These are phyloP conservation scores for Diversispora epigaea DNA, from an alignment of 192 early-diverging fungal genomes.

Conservation along the genomic window DNA sequence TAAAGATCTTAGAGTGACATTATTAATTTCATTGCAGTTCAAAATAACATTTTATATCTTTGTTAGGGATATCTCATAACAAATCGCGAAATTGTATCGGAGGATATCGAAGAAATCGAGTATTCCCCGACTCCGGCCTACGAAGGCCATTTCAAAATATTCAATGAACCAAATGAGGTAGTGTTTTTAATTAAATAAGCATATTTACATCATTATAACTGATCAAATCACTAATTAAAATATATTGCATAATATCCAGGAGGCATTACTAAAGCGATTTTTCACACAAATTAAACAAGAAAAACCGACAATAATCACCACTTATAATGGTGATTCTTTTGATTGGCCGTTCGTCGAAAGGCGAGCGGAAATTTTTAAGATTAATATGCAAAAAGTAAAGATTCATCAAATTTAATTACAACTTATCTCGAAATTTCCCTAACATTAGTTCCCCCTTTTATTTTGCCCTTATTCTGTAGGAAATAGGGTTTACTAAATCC, in stretches of 20 bases:
- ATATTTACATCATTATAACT: background rate
- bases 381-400: conserved; percentile 77
- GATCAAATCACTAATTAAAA: no score
- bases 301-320: conserved; percentile 85
- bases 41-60: background rate
- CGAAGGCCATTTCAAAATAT: conserved; percentile 91
- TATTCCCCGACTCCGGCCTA: conserved; percentile 97
- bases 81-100: conserved; percentile 91
- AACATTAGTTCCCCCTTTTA: background rate
- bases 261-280: conserved; percentile 55
- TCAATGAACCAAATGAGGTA: conserved; percentile 93
- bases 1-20: conserved; percentile 36
- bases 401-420: conserved; percentile 6
- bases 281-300: conserved; percentile 86
- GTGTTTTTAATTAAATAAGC: conserved; percentile 3
- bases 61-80: conserved; percentile 92
- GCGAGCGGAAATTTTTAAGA: conserved; percentile 74
- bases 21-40: background rate
- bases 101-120: conserved; percentile 97
- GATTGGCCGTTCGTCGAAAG: conserved; percentile 98
- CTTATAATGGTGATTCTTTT: conserved; percentile 99
- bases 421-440: background rate
- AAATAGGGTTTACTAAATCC: conserved; percentile 85
- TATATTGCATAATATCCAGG: background rate
- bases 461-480: conserved; percentile 44